Base-by-base conservation (phyloP, 352 stramenopile species). In the Discostella stelligera region DNA sequence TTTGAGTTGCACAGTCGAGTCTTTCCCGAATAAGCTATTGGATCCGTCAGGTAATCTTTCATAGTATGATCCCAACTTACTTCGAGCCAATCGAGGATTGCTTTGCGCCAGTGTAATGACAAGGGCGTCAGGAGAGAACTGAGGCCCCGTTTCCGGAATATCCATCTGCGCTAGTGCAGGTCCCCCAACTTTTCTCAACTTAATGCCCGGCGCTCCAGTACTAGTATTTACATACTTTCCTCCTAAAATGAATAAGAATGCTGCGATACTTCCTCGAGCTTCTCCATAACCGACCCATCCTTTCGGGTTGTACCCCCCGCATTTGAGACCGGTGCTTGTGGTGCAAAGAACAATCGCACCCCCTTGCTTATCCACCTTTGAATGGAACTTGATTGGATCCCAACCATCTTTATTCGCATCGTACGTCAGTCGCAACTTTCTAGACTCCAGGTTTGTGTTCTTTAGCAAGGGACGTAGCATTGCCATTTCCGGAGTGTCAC, bases 271-370 rank as follows among this genome's bases (percentile, higher is more conserved):
- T 14, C 86, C 84, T 16, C 89, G 63, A 5, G 86, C 82, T 74
- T 94, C 87, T 14, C 86, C 89, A 66, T 91, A 91, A 14, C 82
- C 80, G 13, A 75, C 63, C 72, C 70, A 81, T 55, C 69, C 89
- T 72, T 94, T 94, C 0, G 89, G 85, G 84, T 94, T 94, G 64
- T 94, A 91, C 48, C 83, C 86, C 44, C 80, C 83, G 70, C 74
- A 87, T 6, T 84, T 55, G 16, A 88, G 53, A 20, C 78, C 83
- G 11, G 64, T 46, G 5, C 41, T 21, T 8, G 80, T 89, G 0
- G 56, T 77, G 76, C 70, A 85, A 18, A 86, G 67, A 0, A 93
- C 79, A 18, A 91, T 68, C 2, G 53, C 82, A 37, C 82, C 85
- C 48, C 89, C 89, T 30, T 83, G 65, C 48, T 84, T 87, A 71